phyloP scores from a whole-genome alignment of 352 stramenopile genomes.

The Globisporangium alternatum region DNA sequence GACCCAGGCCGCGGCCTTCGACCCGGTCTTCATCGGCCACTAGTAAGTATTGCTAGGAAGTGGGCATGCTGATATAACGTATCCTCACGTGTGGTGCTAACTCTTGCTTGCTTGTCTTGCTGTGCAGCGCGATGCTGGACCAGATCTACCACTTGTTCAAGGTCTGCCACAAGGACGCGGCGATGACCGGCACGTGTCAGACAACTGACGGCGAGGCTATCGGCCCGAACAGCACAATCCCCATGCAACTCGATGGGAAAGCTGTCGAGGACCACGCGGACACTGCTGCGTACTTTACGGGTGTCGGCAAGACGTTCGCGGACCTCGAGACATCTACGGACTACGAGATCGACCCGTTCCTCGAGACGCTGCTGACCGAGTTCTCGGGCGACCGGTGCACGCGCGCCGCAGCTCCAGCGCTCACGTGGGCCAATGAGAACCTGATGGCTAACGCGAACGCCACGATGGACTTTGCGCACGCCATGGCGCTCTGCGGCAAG shows the following conservation, averaged over 20 bases:
- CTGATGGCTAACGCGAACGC: slow-evolving; percentile 40
- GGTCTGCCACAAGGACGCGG: slow-evolving; percentile 41
- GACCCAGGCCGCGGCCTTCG: slow-evolving; percentile 31
- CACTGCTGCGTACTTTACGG: slow-evolving; percentile 23
- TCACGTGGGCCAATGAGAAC: slow-evolving; percentile 40
- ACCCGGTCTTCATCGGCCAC: slow-evolving; percentile 38
- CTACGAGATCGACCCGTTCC: slow-evolving; percentile 60
- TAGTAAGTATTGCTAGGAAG: slow-evolving; percentile 32
- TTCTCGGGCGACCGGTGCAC: slow-evolving; percentile 46
- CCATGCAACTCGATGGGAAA: slow-evolving; percentile 29
- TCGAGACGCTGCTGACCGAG: slow-evolving; percentile 53
- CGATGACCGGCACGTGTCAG: slow-evolving; percentile 29
- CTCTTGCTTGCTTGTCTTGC: slow-evolving; percentile 1
- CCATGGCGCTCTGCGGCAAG: slow-evolving; percentile 48
- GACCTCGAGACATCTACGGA: slow-evolving; percentile 36
- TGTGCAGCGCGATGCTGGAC: slow-evolving; percentile 41
- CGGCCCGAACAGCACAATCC: slow-evolving; percentile 21
- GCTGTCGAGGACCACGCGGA: slow-evolving; percentile 22
- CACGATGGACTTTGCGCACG: slow-evolving; percentile 42
- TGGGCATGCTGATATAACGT: too few species aligned
- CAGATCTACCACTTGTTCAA: slow-evolving; percentile 66
- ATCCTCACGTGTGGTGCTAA: neutral
- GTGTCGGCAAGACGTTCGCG: slow-evolving; percentile 25
- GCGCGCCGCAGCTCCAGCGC: slow-evolving; percentile 21
- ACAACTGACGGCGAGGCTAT: slow-evolving; percentile 19